phyloP scores from a whole-genome alignment of 129 eudicot genomes.

The Pittosporum tobira region DNA sequence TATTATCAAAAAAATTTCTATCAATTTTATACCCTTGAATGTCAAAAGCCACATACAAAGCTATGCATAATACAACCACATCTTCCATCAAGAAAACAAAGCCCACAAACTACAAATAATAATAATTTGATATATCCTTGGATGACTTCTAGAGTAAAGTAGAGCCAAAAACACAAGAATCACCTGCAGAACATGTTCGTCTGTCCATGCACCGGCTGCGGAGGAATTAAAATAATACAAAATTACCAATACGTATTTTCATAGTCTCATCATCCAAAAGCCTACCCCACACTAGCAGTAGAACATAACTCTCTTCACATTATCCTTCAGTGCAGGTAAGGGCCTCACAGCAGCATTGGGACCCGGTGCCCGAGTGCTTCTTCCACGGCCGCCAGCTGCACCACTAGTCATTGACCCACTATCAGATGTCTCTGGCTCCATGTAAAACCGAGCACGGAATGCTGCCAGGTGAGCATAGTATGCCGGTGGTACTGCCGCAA shows the following conservation, averaged over 20 bases:
- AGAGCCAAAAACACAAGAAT: background rate
- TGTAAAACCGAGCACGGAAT: conserved; percentile 80
- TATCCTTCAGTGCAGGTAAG: conserved; percentile 76
- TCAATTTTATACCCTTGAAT: too few relatives aligned
- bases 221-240: background rate
- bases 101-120: too few relatives aligned
- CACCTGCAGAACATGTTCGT: background rate
- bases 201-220: background rate
- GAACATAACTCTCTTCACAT: conserved; percentile 76
- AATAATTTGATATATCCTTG: too few relatives aligned
- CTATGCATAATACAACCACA: too few relatives aligned
- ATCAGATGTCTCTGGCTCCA: conserved; percentile 88
- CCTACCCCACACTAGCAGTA: conserved; percentile 33
- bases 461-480: conserved; percentile 93
- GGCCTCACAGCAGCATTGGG: conserved; percentile 68
- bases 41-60: too few relatives aligned
- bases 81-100: too few relatives aligned
- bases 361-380: conserved; percentile 51
- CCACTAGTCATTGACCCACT: conserved; percentile 68
- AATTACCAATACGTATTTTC: background rate
- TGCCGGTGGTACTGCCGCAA: conserved; percentile 79
- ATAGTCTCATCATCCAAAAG: background rate
- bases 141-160: too few relatives aligned
- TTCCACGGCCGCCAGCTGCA: conserved; percentile 49
- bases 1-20: too few relatives aligned